Evolutionary conservation across 768 basidiomycete species (phyloP).

Genomic region (Floccularia luteovirens): DNA sequence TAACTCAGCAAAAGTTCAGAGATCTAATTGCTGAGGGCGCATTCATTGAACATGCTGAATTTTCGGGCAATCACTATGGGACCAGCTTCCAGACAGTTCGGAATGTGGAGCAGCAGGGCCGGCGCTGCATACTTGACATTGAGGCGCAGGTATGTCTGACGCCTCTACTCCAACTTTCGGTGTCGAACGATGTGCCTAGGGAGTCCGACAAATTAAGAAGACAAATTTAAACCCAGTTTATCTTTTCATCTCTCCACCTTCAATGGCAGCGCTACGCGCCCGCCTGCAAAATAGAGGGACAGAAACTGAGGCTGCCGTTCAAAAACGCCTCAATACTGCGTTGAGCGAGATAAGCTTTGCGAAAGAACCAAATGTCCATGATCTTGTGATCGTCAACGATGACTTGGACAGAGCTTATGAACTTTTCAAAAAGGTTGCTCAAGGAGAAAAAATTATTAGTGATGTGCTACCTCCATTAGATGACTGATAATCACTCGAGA

Average conservation of each 20-base stretch:
- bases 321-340: constrained; percentile 72
- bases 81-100: constrained; percentile 76
- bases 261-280: constrained; percentile 55
- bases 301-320: constrained; percentile 65
- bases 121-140: constrained; percentile 90
- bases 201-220: constrained; percentile 85
- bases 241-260: constrained; percentile 89
- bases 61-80: constrained; percentile 91
- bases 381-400: constrained; percentile 87
- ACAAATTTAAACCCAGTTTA: constrained; percentile 80
- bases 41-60: constrained; percentile 94
- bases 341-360: constrained; percentile 81
- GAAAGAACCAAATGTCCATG: constrained; percentile 62
- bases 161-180: no score
- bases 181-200: constrained; percentile 37
- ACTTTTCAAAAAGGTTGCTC: constrained; percentile 68
- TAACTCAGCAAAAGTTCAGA: constrained; percentile 62
- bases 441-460: constrained; percentile 53
- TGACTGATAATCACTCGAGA: constrained; percentile 30
- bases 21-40: constrained; percentile 59
- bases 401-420: constrained; percentile 78
- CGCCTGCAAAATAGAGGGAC: constrained; percentile 81
- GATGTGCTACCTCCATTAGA: constrained; percentile 65
- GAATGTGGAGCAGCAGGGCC: constrained; percentile 57
- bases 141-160: constrained; percentile 74